Conservation (phyloP, 1,284 basidiomycete genomes). For the Heimioporus retisporus region DNA sequence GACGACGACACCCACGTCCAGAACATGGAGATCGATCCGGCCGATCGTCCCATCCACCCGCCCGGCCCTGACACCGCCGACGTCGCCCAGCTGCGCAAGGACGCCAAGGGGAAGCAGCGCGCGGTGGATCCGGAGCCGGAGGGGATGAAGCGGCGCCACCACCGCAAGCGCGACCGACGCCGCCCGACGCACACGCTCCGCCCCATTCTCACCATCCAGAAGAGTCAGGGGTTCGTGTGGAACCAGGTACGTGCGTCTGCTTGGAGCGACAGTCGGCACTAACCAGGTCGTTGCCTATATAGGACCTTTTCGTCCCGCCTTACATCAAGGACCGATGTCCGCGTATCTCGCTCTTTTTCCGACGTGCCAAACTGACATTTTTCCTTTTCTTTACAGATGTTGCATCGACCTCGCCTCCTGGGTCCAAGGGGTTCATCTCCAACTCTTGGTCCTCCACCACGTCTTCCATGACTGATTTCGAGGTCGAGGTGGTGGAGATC, state of each 20-base stretch:
- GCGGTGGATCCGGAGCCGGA: constrained; percentile 68
- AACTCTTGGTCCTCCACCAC: constrained; percentile 75
- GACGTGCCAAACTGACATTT: constrained; percentile 5
- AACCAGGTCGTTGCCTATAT: constrained; percentile 5
- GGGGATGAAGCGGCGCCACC: constrained; percentile 56
- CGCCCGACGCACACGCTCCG: constrained; percentile 67
- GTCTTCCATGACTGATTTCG: constrained; percentile 73
- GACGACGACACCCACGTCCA: constrained; percentile 50
- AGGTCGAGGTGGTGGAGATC: constrained; percentile 88
- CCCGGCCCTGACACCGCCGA: constrained; percentile 13
- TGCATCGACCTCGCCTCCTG: constrained; percentile 83
- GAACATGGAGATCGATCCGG: constrained; percentile 72
- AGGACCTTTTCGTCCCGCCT: constrained; percentile 87
- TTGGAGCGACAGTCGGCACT: constrained; percentile 13
- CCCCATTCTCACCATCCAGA: constrained; percentile 85
- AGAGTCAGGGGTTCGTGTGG: constrained; percentile 90
- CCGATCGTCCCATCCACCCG: constrained; percentile 29
- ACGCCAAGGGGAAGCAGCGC: constrained; percentile 82
- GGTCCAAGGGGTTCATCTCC: constrained; percentile 70
- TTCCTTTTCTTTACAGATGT: constrained; percentile 62
- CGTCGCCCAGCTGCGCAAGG: constrained; percentile 58
- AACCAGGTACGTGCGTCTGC: constrained; percentile 69
- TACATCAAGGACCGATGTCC: constrained; percentile 90
- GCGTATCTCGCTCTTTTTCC: constrained; percentile 45
- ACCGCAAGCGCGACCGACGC: constrained; percentile 63